Evolutionary conservation across 2,329 filamentous ascomycete genomes (phyloP).

Genomic region (Chaetomiaceae sp.): DNA sequence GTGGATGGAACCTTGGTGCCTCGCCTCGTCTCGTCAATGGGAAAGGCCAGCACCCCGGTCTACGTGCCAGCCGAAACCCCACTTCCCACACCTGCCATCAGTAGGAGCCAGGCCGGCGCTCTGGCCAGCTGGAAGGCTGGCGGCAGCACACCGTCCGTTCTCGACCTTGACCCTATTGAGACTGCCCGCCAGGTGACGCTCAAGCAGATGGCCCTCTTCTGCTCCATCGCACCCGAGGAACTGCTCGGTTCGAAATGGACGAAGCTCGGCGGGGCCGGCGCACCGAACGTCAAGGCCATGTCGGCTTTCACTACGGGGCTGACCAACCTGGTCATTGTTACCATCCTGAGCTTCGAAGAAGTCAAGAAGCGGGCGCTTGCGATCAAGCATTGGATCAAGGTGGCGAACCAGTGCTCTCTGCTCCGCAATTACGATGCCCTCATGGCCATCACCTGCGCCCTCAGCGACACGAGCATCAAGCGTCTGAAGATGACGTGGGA

Average conservation of each 20-base stretch:
- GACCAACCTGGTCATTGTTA: constrained; percentile 87
- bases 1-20: constrained; percentile 71
- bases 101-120: constrained; percentile 67
- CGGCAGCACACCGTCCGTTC: constrained; percentile 62
- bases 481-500: constrained; percentile 93
- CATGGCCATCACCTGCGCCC: constrained; percentile 92
- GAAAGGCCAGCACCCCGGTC: constrained; percentile 75
- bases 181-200: constrained; percentile 87
- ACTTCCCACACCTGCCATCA: constrained; percentile 62
- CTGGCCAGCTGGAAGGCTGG: constrained; percentile 71
- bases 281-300: constrained; percentile 90
- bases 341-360: constrained; percentile 81
- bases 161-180: constrained; percentile 89
- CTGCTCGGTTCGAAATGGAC: constrained; percentile 90
- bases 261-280: constrained; percentile 72
- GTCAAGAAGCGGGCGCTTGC: constrained; percentile 83
- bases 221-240: constrained; percentile 85
- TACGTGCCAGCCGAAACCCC: constrained; percentile 64
- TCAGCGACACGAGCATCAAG: constrained; percentile 86
- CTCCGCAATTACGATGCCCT: constrained; percentile 93
- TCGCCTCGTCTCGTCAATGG: constrained; percentile 75
- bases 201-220: constrained; percentile 87
- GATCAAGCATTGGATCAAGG: constrained; percentile 98
- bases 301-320: constrained; percentile 86
- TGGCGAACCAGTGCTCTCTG: constrained; percentile 77